Evolutionary conservation across 1,284 basidiomycete species (phyloP).

Genomic region (Ustilago curta): DNA sequence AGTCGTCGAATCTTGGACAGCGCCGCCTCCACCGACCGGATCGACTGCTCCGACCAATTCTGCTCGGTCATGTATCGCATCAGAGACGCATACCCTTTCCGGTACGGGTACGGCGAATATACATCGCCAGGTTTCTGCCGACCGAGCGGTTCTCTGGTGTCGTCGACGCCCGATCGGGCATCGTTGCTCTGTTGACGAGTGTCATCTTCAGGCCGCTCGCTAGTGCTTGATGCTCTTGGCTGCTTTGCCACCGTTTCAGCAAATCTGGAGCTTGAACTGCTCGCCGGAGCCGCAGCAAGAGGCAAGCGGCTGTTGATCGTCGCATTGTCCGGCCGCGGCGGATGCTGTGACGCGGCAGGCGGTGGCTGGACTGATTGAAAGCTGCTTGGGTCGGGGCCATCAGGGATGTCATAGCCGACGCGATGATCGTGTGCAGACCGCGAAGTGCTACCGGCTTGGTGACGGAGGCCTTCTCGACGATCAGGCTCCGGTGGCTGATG

Average conservation of each 20-base stretch:
- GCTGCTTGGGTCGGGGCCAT: conserved; percentile 3
- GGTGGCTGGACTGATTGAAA: background rate
- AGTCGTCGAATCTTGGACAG: conserved; percentile 45
- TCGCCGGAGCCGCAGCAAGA: background rate
- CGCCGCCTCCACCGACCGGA: conserved; percentile 47
- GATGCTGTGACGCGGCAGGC: background rate
- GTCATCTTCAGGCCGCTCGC: background rate
- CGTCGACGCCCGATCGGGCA: conserved; percentile 2
- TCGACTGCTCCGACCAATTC: conserved; percentile 46
- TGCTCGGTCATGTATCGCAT: conserved; percentile 54
- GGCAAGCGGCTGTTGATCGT: background rate
- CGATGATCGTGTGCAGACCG: conserved; percentile 1
- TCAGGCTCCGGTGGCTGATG: background rate
- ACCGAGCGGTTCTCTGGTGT: conserved; percentile 2
- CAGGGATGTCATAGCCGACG: background rate
- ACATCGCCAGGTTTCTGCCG: conserved; percentile 37
- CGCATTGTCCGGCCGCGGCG: background rate
- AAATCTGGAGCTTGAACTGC: background rate
- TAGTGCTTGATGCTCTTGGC: background rate
- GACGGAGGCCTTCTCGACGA: conserved; percentile 1
- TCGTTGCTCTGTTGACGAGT: background rate
- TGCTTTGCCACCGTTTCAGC: background rate
- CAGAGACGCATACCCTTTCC: conserved; percentile 49
- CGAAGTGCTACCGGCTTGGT: background rate
- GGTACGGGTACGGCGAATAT: conserved; percentile 48